Evolutionary conservation across 345 rosid genomes (phyloP), one percentile per base, ranked within the genome.

Genomic region (Gynandropsis gynandra): DNA sequence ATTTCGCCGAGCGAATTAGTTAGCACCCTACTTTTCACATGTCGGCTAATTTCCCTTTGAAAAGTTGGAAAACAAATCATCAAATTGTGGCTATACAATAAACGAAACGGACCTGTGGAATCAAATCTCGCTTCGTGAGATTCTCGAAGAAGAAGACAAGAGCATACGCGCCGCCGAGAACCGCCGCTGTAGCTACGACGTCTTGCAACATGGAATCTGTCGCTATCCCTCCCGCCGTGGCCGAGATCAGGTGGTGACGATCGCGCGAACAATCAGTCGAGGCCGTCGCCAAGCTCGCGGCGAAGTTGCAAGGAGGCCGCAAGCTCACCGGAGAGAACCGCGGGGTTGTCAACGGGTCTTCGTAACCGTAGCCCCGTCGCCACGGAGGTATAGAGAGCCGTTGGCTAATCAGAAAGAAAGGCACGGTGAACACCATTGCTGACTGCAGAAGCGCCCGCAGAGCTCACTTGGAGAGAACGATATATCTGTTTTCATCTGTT

Each of bases 101-200:
- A 44, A 17, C 49, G 49, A 18, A 42, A 41, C 21, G 24, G 59
- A 58, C 97, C 97, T 81, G 96, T 15, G 73, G 69, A 52, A 90
- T 86, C 21, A 80, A 42, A 55, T 83, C 63, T 29, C 75, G 69
- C 32, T 66, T 60, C 13, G 89, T 77, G 71, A 90, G 95, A 55
- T 15, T 52, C 27, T 90, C 82, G 53, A 90, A 90, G 42, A 75
- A 31, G 41, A 62, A 61, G 42, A 86, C 96, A 3, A 90, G 83
- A 38, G 65, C 62, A 56, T 81, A 86, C 0, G 98, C 94, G 42
- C 96, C 89, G 33, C 76, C 76, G 14, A 86, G 78, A 1, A 86
- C 85, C 1, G 80, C 79, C 8, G 71, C 69, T 11, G 95, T 72
- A 47, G 95, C 90, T 32, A 72, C 90, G 14, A 73, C 72, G 45